Evolutionary conservation across 1,284 basidiomycete species (phyloP), one percentile per base, ranked within the genome.

Genomic region (Puccinia brachypodii): DNA sequence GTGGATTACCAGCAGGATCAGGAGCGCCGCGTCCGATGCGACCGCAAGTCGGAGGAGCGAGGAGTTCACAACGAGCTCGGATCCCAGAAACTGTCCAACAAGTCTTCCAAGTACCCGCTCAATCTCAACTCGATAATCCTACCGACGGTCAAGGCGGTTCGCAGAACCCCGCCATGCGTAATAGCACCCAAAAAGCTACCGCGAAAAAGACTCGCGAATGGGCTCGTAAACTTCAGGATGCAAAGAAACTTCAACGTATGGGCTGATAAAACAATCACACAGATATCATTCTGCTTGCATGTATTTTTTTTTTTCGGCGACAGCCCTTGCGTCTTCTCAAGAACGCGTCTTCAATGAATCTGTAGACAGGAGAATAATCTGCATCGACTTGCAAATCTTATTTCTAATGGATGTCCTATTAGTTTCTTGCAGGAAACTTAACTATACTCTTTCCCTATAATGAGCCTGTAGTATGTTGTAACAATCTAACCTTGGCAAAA

Each of bases 131-230:
- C 28, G 68, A 72, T 40, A 19, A 3, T 11, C 44, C 36, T 25
- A 22, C 42, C 36, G 50, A 79, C 38, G 77, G 42, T 13, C 44
- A 28, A 13, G 31, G 42, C 14, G 64, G 76, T 28, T 68, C 76
- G 3, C 66, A 71, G 31, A 79, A 71, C 53, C 53, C 77, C 9
- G 77, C 53, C 25, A 69, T 72, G n/a, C 66, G 58, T n/a, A 79
- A 71, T n/a, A 53, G 53, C 68, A 79, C 64, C 40, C 77, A 79
- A n/a, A 79, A 79, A 38, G 77, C 77, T 13, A 79, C 77, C 22
- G 77, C 77, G 19, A 71, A 72, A 50, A 79, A 79, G 36, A 71
- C 66, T n/a, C 47, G 77, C 53, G 77, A 79, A 68, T 79, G 77
- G 77, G 66, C 66, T 2, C 47, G 77, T n/a, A 79, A 79, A 47